A percentile compares a stretch with the other conserved stretches of the same genome.
Conservation (phyloP, 495 filamentous ascomycete genomes). For the Aspergillus wentii region DNA sequence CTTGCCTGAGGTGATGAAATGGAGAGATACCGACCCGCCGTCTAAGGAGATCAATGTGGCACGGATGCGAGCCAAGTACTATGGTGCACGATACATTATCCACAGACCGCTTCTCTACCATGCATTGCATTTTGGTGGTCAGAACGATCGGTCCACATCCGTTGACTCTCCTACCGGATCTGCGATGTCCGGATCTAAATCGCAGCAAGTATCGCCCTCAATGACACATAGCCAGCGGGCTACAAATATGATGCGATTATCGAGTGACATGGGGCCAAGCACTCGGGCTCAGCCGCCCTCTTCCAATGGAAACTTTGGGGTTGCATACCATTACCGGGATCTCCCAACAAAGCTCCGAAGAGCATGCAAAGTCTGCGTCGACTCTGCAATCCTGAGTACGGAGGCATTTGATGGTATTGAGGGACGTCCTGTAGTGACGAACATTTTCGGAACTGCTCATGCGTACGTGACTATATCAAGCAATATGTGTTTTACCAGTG, state of each 20-base stretch:
- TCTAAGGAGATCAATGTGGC: constrained; percentile 75
- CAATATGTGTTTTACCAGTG: neutral
- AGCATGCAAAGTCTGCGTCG: constrained; percentile 56
- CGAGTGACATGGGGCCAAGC: constrained; percentile 30
- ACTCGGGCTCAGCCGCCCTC: constrained; percentile 1
- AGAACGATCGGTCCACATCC: constrained; percentile 20
- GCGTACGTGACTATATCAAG: constrained; percentile 61
- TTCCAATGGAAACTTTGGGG: constrained; percentile 9
- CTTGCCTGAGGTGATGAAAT: constrained; percentile 48
- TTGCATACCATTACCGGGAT: constrained; percentile 15
- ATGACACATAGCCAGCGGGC: constrained; percentile 12
- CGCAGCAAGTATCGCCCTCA: constrained; percentile 21
- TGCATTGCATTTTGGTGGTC: constrained; percentile 47
- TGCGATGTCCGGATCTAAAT: constrained; percentile 11
- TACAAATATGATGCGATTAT: constrained; percentile 26
- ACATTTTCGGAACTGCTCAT: constrained; percentile 92
- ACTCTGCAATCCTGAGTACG: constrained; percentile 79
- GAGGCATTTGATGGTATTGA: constrained; percentile 71
- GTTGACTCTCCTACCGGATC: constrained; percentile 26
- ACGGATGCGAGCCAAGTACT: constrained; percentile 88
- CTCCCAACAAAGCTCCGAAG: constrained; percentile 37
- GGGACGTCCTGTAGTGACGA: constrained; percentile 77
- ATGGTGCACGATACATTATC: constrained; percentile 85
- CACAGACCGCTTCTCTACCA: constrained; percentile 74
- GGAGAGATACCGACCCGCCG: constrained; percentile 64